These are phyloP conservation scores for Trichodelitschia bisporula DNA, from an alignment of 495 filamentous ascomycete genomes.

Conservation along the genomic window DNA sequence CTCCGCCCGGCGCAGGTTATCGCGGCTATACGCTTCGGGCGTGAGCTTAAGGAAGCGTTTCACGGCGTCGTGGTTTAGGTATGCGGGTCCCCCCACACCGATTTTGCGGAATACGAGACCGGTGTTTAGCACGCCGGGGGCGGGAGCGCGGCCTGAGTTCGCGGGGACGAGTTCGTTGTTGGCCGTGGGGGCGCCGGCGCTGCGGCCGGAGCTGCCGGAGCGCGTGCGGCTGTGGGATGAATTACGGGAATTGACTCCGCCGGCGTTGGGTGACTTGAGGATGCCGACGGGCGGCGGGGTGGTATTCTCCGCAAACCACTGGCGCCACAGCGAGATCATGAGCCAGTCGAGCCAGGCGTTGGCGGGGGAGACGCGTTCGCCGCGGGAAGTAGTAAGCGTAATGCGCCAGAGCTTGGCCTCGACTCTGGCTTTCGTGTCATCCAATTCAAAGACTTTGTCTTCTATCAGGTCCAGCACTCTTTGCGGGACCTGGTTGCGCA, in stretches of 20 bases:
- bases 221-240: neutral
- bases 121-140: slow-evolving; percentile 21
- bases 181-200: neutral
- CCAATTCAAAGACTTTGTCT: slow-evolving; percentile 48
- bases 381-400: slow-evolving; percentile 48
- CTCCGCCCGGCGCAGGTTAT: slow-evolving; percentile 61
- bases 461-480: slow-evolving; percentile 67
- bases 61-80: slow-evolving; percentile 63
- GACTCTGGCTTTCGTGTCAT: slow-evolving; percentile 43
- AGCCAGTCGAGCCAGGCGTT: slow-evolving; percentile 75
- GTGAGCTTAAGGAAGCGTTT: slow-evolving; percentile 65
- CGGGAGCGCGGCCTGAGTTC: slow-evolving; percentile 1
- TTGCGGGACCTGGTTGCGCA: slow-evolving; percentile 27
- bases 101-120: slow-evolving; percentile 53
- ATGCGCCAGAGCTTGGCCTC: slow-evolving; percentile 63
- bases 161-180: neutral
- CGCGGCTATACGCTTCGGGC: slow-evolving; percentile 42
- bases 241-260: neutral
- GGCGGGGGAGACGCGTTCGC: slow-evolving; percentile 52
- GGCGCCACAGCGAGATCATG: slow-evolving; percentile 57
- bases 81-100: slow-evolving; percentile 31
- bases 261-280: slow-evolving; percentile 12
- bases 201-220: neutral
- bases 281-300: slow-evolving; percentile 31
- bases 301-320: slow-evolving; percentile 77